phyloP scores from a whole-genome alignment of 2,329 filamentous ascomycete genomes.

The Penicillium sp. region DNA sequence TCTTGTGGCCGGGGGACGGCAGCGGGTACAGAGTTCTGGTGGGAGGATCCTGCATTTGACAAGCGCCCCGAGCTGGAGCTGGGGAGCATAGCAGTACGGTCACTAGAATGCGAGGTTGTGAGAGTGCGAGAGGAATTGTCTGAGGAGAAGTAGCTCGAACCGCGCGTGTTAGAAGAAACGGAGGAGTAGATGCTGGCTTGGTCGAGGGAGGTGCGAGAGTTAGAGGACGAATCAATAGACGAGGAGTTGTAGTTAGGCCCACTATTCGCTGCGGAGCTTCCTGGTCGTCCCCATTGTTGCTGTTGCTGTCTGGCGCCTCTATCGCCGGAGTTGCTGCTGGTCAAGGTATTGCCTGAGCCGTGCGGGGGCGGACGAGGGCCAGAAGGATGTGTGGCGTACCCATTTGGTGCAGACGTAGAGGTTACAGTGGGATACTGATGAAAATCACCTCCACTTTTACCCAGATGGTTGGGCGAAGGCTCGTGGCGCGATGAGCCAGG shows the following conservation, averaged over 20 bases:
- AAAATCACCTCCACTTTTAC: slow-evolving; percentile 73
- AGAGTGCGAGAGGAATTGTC: slow-evolving; percentile 49
- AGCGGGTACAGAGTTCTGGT: slow-evolving; percentile 31
- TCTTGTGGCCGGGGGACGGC: slow-evolving; percentile 33
- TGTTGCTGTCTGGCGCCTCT: slow-evolving; percentile 67
- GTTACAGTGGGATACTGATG: slow-evolving; percentile 84
- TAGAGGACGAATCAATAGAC: slow-evolving; percentile 53
- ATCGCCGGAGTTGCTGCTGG: slow-evolving; percentile 69
- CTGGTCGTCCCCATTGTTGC: slow-evolving; percentile 71
- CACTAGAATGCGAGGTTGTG: slow-evolving; percentile 37
- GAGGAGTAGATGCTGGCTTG: slow-evolving; percentile 64
- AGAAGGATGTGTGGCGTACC: slow-evolving; percentile 56
- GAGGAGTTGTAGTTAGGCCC: slow-evolving; percentile 57
- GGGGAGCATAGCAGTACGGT: slow-evolving; percentile 32
- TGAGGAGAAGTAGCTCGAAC: slow-evolving; percentile 57
- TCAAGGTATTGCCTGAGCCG: slow-evolving; percentile 59
- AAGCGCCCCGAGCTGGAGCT: slow-evolving; percentile 29
- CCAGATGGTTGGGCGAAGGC: slow-evolving; percentile 77
- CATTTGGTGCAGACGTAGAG: slow-evolving; percentile 49
- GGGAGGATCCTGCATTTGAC: slow-evolving; percentile 31
- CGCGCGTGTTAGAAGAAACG: slow-evolving; percentile 58
- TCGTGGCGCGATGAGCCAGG: slow-evolving; percentile 64
- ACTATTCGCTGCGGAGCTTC: slow-evolving; percentile 55
- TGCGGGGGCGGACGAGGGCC: slow-evolving; percentile 61
- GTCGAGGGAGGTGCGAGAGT: slow-evolving; percentile 60